A percentile compares a stretch with the other conserved stretches of the same genome.
phyloP scores from a whole-genome alignment of 495 filamentous ascomycete species.

The Penicillium soppii region DNA sequence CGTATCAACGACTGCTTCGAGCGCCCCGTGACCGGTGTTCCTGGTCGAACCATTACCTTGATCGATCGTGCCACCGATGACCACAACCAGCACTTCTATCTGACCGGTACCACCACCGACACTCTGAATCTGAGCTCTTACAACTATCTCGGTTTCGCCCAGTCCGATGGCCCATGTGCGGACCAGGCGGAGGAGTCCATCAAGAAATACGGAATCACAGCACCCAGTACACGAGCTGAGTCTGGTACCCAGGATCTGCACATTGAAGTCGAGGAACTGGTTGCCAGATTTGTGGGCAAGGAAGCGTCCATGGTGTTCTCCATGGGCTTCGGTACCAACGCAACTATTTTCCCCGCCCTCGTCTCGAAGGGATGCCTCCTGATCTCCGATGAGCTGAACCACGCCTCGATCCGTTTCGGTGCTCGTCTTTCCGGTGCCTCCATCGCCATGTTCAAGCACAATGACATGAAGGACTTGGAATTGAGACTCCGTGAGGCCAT shows the following conservation, averaged over 20 bases:
- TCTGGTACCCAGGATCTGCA: conserved; percentile 85
- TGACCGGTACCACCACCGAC: conserved; percentile 89
- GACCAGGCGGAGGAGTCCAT: conserved; percentile 86
- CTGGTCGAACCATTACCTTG: conserved; percentile 88
- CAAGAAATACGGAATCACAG: conserved; percentile 77
- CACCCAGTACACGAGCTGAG: conserved; percentile 78
- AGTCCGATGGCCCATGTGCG: conserved; percentile 95
- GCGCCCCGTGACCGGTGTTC: conserved; percentile 87
- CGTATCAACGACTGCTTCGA: conserved; percentile 97
- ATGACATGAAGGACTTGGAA: conserved; percentile 88
- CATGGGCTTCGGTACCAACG: conserved; percentile 97
- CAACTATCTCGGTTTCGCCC: conserved; percentile 98
- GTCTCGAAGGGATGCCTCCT: conserved; percentile 89
- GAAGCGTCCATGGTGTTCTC: conserved; percentile 94
- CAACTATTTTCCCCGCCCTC: conserved; percentile 83
- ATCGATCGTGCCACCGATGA: conserved; percentile 85
- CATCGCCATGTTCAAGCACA: conserved; percentile 95
- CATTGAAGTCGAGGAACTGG: conserved; percentile 80
- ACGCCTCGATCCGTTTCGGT: conserved; percentile 94
- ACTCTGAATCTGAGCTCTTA: conserved; percentile 98
- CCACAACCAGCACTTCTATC: conserved; percentile 82
- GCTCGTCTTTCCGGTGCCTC: conserved; percentile 91
- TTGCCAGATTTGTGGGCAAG: conserved; percentile 92
- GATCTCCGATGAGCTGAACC: conserved; percentile 96
- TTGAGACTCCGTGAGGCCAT: conserved; percentile 82